A percentile compares a stretch with the other conserved stretches of the same genome.
These are phyloP conservation scores for Suillus brevipes DNA, from an alignment of 768 basidiomycete genomes.

Conservation along the genomic window DNA sequence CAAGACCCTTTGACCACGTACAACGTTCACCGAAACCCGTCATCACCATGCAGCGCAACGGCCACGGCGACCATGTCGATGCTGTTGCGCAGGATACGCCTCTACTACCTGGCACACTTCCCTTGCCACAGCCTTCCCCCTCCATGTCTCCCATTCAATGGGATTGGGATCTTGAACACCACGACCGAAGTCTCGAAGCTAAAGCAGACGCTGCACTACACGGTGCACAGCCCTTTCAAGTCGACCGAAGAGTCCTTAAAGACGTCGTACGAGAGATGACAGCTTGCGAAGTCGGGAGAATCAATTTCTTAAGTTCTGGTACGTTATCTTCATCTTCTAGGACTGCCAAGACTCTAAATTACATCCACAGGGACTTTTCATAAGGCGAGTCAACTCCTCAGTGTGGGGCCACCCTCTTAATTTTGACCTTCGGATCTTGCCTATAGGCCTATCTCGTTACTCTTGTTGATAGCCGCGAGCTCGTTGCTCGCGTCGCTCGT, in stretches of 20 bases:
- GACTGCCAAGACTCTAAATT: conserved; percentile 12
- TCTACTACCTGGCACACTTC: conserved; percentile 23
- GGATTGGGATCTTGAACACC: conserved; percentile 73
- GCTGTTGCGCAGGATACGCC: conserved; percentile 6
- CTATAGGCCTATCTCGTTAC: conserved; percentile 75
- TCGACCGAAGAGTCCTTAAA: conserved; percentile 73
- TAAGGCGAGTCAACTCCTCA: conserved; percentile 49
- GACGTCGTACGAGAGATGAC: conserved; percentile 77
- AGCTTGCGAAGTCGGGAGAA: conserved; percentile 63
- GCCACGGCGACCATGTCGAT: conserved; percentile 4
- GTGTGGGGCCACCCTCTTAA: neutral
- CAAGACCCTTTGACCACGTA: neutral
- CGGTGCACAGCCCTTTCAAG: conserved; percentile 64
- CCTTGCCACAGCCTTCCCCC: conserved; percentile 15
- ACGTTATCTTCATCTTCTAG: conserved; percentile 31
- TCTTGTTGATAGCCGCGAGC: conserved; percentile 55
- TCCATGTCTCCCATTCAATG: conserved; percentile 45
- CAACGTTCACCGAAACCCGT: neutral
- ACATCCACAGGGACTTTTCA: conserved; percentile 73
- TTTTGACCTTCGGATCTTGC: conserved; percentile 12
- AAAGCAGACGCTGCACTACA: conserved; percentile 64
- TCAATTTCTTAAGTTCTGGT: conserved; percentile 76
- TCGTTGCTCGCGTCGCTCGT: conserved; percentile 80
- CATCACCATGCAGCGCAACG: conserved; percentile 8
- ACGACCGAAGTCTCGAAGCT: conserved; percentile 64